These are phyloP conservation scores for Blastocystis sp. DNA, from an alignment of 352 stramenopile species.

Conservation along the genomic window DNA sequence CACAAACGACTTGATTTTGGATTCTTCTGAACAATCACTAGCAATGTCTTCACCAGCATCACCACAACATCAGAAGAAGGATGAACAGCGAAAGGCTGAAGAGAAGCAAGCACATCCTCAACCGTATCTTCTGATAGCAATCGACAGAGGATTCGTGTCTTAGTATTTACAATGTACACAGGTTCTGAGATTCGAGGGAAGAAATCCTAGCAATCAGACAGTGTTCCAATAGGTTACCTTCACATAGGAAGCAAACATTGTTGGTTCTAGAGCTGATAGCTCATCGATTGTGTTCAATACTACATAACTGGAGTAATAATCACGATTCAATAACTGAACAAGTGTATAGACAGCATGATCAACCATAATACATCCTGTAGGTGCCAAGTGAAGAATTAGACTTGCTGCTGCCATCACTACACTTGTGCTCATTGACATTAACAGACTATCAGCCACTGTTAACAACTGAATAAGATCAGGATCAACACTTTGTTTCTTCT, in stretches of 20 bases:
- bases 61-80: background rate
- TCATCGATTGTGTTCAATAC: constrained; percentile 30
- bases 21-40: constrained; percentile 74
- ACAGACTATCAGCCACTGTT: constrained; percentile 73
- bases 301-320: background rate
- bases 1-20: constrained; percentile 73
- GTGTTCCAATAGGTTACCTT: constrained; percentile 74
- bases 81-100: constrained; percentile 76
- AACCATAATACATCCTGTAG: background rate
- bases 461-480: constrained; percentile 75
- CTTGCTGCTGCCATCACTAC: constrained; percentile 71
- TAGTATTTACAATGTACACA: constrained; percentile 74
- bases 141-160: constrained; percentile 76
- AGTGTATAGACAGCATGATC: background rate
- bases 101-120: constrained; percentile 74
- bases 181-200: constrained; percentile 76
- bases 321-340: background rate
- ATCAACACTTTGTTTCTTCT: constrained; percentile 68
- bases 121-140: constrained; percentile 77
- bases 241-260: constrained; percentile 74
- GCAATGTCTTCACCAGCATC: constrained; percentile 72
- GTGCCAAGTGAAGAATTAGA: constrained; percentile 14
- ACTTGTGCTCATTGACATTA: constrained; percentile 76
- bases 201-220: constrained; percentile 76
- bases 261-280: constrained; percentile 75